Base-by-base conservation (phyloP, 2,329 filamentous ascomycete genomes). In the Paracoccidioides brasiliensis region DNA sequence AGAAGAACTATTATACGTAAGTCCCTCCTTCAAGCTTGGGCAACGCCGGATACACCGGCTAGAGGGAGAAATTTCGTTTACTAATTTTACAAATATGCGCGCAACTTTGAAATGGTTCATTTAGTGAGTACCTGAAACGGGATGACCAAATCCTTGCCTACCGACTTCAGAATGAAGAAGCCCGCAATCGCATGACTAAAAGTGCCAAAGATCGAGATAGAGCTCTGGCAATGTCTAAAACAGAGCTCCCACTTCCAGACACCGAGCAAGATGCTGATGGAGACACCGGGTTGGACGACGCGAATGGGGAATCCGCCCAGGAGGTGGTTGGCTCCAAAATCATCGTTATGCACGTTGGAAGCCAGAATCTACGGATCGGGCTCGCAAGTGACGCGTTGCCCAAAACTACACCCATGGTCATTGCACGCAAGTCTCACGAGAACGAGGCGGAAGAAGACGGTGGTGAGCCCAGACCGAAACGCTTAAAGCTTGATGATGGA, bases 1-100 rank as follows among this genome's bases (percentile, higher is more conserved):
- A 98, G 72, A 98, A 98, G 76, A 98, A 98, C 72, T 98, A 98
- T 72, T 96, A 96, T 71, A 95, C 90, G 88, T 93, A 78, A 59
- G 83, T 76, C 5, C 3, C 15, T 4, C 4, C 15, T 41, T 15
- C 22, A 28, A n/a, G 10, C 6, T 3, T 3, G 41, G 30, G 15
- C 10, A n/a, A n/a, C 30, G 37, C 22, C 33, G 8, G 5, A 14
- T 28, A 12, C 37, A 5, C 14, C 45, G 14, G 35, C 10, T 22
- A 35, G 0, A 37, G 9, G 10, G n/a, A 37, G n/a, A n/a, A 37
- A 35, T 33, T 49, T n/a, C 3, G 10, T 2, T n/a, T 22, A 22
- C 22, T 22, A 22, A 22, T 22, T 49, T 37, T 49, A 32, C 45
- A 35, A 49, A 49, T 37, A 6, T 37, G n/a, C 14, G 32, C 8